Base-by-base conservation (phyloP, 352 stramenopile species). In the Phytopythium chamaehyphon region DNA sequence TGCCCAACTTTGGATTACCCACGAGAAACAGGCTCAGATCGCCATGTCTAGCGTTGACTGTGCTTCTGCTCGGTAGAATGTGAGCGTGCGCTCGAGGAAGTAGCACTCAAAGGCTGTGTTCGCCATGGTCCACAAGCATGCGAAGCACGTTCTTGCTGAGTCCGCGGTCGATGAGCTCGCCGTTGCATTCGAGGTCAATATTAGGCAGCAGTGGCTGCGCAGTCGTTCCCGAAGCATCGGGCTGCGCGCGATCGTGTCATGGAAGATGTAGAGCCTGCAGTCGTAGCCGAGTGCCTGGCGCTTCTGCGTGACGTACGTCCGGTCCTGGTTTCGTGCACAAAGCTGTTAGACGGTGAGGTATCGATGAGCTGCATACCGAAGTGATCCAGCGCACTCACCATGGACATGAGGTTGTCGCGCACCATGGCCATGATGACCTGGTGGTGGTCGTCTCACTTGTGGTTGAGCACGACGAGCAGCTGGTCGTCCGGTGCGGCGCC, bases 361-460 rank as follows among this genome's bases (percentile, higher is more conserved):
- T 35, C 16, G 9, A 5, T 10, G 28, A 33, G 23, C 22, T 26
- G 18, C 10, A 24, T 45, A 37, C 3, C 1, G 19, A 14, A n/a
- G 40, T 18, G 38, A 38, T 10, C 19, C 5, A 24, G 12, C n/a
- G 7, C 11, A 50, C 66, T 60, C 45, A 73, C 66, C 97, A 99
- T 99, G 74, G 99, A 99, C 96, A 99, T 99, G 61, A 99, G 87
- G 67, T 99, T 99, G 66, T 99, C 97, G 26, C 94, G 78, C 40
- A 99, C 95, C 96, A 99, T 99, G 16, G 90, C 93, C 94, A 99
- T 98, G 47, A 97, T 98, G 31, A 98, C 70, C 45, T 90, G 83
- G 61, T 97, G n/a, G n/a, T n/a, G 86, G 55, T 97, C 93, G 23
- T 88, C 84, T 96, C 96, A 99, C 46, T 91, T 81, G 19, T 83